Evolutionary conservation across 2,329 filamentous ascomycete species (phyloP), one percentile per base, ranked within the genome.

Genomic region (Alternaria brassicicola): DNA sequence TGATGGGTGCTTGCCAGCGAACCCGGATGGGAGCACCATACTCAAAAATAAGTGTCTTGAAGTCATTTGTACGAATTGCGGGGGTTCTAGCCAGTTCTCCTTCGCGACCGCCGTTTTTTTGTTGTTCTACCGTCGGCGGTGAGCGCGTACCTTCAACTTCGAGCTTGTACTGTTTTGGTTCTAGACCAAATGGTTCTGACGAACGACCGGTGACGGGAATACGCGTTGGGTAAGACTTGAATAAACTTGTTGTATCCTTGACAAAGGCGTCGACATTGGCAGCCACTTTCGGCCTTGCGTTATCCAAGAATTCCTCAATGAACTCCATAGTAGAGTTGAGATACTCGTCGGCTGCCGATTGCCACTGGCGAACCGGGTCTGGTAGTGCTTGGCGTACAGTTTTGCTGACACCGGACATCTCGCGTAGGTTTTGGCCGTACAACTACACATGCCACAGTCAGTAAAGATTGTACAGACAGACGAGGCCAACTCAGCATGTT

Each of bases 1-100:
- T 91, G 35, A 88, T 83, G 0, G 95, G 94, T 0, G 94, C 95
- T 26, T 87, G 91, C 95, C 95, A 99, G 68, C 87, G 91, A 62
- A 98, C 91, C 66, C 86, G 90, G 75, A 99, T 91, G 0, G 95
- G 93, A 0, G 93, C 86, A 33, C 95, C 95, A 67, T 97, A 99
- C 75, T 96, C 89, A 52, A 97, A 90, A 0, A 89, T 86, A 63
- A 93, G 82, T 2, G 92, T 92, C 74, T 91, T 89, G 69, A 90
- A 86, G 39, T 88, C 82, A 65, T 82, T 83, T 5, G 81, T 82
- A 31, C 84, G 81, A 55, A 82, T 82, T 61, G 88, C 88, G 28
- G 89, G 87, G 65, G 87, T 86, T 48, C 89, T 86, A 15, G 86
- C 91, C 41, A 84, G 83, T 56, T 88, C 83, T 54, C 90, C 89